Conservation (phyloP, 2,329 filamentous ascomycete genomes). For the Pseudogymnoascus sp. region DNA sequence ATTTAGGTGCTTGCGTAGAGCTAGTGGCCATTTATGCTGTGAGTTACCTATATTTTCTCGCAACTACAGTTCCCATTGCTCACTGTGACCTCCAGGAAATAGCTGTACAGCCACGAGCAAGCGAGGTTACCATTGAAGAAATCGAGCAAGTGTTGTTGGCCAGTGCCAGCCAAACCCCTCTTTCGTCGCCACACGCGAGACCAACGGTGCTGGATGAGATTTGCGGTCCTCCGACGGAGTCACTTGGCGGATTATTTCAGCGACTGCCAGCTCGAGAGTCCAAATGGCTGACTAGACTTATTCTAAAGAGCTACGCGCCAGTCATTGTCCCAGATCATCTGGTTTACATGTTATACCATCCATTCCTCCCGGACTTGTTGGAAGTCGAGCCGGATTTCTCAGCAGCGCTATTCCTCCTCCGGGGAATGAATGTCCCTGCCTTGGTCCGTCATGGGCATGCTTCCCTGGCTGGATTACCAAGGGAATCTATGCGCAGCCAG, state of each 20-base stretch:
- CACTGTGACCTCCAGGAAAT: constrained; percentile 7
- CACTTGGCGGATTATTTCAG: constrained; percentile 50
- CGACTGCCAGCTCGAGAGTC: constrained; percentile 59
- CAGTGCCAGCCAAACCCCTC: constrained; percentile 62
- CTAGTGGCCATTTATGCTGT: constrained; percentile 55
- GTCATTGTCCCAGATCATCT: constrained; percentile 50
- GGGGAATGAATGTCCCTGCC: constrained; percentile 2
- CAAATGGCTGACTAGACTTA: constrained; percentile 79
- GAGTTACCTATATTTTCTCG: constrained; percentile 2
- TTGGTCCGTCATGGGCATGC: neutral
- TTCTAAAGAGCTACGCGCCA: constrained; percentile 69
- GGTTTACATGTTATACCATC: constrained; percentile 1
- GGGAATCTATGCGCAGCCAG: neutral
- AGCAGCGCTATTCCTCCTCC: neutral
- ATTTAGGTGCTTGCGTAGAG: constrained; percentile 67
- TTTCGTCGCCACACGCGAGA: constrained; percentile 42
- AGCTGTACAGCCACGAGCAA: constrained; percentile 11
- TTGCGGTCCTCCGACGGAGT: constrained; percentile 26
- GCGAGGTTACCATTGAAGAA: constrained; percentile 58
- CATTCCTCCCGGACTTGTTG: neutral
- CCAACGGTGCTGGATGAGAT: neutral
- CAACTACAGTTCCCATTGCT: neutral
- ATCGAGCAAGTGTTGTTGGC: constrained; percentile 59
- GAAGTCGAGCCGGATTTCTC: neutral
- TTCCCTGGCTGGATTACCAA: neutral